These are phyloP conservation scores for Macroventuria anomochaeta DNA, from an alignment of 2,329 filamentous ascomycete genomes.

Conservation along the genomic window DNA sequence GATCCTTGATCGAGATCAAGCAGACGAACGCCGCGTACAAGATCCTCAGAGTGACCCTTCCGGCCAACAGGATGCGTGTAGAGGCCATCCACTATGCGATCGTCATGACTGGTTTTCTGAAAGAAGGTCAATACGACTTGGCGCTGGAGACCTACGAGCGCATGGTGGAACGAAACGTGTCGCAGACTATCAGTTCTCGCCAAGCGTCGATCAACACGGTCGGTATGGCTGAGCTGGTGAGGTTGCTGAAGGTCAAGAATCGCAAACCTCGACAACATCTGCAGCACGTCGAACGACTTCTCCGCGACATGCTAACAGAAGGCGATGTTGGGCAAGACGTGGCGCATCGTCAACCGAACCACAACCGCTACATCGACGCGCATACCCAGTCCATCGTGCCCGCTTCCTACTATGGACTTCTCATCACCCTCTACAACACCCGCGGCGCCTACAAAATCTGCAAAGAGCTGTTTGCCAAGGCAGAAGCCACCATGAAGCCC, in stretches of 20 bases:
- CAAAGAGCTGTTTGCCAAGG: slow-evolving; percentile 37
- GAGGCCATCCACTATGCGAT: slow-evolving; percentile 61
- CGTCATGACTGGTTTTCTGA: slow-evolving; percentile 59
- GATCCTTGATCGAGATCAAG: slow-evolving; percentile 59
- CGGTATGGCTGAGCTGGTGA: slow-evolving; percentile 30
- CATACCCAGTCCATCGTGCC: slow-evolving; percentile 53
- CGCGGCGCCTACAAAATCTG: slow-evolving; percentile 53
- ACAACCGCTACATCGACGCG: slow-evolving; percentile 28
- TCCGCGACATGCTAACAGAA: slow-evolving; percentile 35
- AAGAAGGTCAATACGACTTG: slow-evolving; percentile 52
- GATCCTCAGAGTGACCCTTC: slow-evolving; percentile 61
- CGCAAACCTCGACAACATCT: slow-evolving; percentile 29
- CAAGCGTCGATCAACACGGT: slow-evolving; percentile 45
- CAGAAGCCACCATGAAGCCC: slow-evolving; percentile 21
- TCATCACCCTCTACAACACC: slow-evolving; percentile 63
- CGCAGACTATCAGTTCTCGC: slow-evolving; percentile 53
- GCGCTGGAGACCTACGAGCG: slow-evolving; percentile 58
- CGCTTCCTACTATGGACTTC: slow-evolving; percentile 60
- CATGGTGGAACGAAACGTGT: slow-evolving; percentile 52
- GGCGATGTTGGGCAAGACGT: slow-evolving; percentile 37
- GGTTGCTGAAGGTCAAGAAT: slow-evolving; percentile 20
- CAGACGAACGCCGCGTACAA: slow-evolving; percentile 63
- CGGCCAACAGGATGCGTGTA: slow-evolving; percentile 51
- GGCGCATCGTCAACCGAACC: slow-evolving; percentile 36
- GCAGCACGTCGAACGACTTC: slow-evolving; percentile 33